phyloP scores from a whole-genome alignment of 139 green algal genomes.

The Eudorina sp. region DNA sequence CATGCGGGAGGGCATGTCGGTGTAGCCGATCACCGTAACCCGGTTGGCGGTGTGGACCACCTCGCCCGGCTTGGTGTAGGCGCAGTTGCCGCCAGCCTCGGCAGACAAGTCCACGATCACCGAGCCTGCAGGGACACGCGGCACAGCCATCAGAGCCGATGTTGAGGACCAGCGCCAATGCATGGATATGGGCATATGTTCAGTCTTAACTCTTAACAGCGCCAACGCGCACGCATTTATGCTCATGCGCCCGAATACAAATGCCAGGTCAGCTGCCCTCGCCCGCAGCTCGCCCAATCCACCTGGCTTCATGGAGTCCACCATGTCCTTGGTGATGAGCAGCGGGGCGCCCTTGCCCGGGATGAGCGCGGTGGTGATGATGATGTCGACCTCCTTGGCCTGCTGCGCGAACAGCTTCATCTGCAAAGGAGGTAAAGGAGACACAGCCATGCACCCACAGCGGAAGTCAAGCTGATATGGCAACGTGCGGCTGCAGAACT shows the following conservation, averaged over 20 bases:
- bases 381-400: conserved; percentile 91
- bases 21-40: conserved; percentile 91
- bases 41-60: conserved; percentile 55
- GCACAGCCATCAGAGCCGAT: no score
- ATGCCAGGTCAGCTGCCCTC: neutral
- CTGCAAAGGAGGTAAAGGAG: conserved; percentile 20
- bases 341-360: conserved; percentile 87
- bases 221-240: no score
- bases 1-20: conserved; percentile 88
- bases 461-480: no score
- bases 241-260: no score
- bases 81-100: conserved; percentile 77
- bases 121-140: conserved; percentile 63
- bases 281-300: neutral
- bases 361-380: conserved; percentile 91
- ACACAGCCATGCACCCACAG: neutral
- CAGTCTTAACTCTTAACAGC: no score
- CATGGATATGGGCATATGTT: no score
- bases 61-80: conserved; percentile 60
- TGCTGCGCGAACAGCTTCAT: conserved; percentile 74
- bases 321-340: conserved; percentile 87
- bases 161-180: no score
- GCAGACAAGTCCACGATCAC: conserved; percentile 92
- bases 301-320: conserved; percentile 89
- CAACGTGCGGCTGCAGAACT: no score